These are phyloP conservation scores for Pleurotus tuoliensis DNA, from an alignment of 768 basidiomycete genomes.

Conservation along the genomic window DNA sequence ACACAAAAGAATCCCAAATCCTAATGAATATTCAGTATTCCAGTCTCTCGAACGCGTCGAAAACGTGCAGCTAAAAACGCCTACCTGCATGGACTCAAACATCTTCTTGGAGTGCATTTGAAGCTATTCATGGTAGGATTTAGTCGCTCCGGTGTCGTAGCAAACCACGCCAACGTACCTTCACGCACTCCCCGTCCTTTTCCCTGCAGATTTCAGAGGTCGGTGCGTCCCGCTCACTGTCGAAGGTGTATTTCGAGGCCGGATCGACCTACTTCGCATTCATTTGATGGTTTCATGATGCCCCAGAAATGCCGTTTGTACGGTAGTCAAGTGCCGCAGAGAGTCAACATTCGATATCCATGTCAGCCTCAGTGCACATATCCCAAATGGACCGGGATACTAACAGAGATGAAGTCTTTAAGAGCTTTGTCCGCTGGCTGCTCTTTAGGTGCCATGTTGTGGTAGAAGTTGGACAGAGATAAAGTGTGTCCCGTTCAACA, in stretches of 20 bases:
- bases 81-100: constrained; percentile 72
- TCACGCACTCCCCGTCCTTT: constrained; percentile 49
- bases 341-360: not conserved
- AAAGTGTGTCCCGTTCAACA: not conserved
- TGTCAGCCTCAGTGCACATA: too few species aligned
- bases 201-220: constrained; percentile 57
- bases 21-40: constrained; percentile 26
- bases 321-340: not conserved
- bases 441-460: constrained; percentile 20
- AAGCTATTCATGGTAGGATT: constrained; percentile 31
- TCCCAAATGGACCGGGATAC: constrained; percentile 10
- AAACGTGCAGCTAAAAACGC: constrained; percentile 3
- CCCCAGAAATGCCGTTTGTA: too few species aligned
- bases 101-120: constrained; percentile 59
- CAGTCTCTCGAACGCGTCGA: not conserved
- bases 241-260: constrained; percentile 53
- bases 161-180: constrained; percentile 30
- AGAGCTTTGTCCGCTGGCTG: constrained; percentile 16
- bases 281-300: not conserved
- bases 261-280: constrained; percentile 37
- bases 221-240: constrained; percentile 54
- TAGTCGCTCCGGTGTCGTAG: too few species aligned
- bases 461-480: not conserved
- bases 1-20: constrained; percentile 67
- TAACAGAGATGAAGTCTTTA: constrained; percentile 40